phyloP scores from a whole-genome alignment of 2,329 filamentous ascomycete species.

The Cladorrhinum sp. region DNA sequence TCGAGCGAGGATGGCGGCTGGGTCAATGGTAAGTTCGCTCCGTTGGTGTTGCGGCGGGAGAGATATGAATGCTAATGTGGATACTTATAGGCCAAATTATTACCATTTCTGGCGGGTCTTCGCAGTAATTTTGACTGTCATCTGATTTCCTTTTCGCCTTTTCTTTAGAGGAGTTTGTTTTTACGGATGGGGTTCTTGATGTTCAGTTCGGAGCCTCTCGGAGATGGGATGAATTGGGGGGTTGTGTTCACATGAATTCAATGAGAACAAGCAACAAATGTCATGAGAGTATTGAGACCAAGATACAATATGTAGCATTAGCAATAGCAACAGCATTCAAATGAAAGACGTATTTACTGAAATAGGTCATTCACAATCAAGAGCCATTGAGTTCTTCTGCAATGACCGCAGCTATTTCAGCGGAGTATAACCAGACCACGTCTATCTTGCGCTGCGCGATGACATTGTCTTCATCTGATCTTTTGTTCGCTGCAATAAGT shows the following conservation, averaged over 20 bases:
- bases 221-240: too few species aligned
- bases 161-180: background rate
- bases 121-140: constrained; percentile 11
- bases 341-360: too few species aligned
- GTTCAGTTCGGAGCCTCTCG: too few species aligned
- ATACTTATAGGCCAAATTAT: constrained; percentile 14
- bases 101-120: constrained; percentile 22
- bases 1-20: constrained; percentile 59
- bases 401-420: too few species aligned
- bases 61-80: constrained; percentile 1
- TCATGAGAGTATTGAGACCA: background rate
- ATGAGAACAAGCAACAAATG: too few species aligned
- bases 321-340: background rate
- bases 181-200: background rate
- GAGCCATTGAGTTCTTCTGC: too few species aligned
- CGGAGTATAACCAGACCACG: too few species aligned
- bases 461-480: too few species aligned
- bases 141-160: background rate
- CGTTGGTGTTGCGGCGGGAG: background rate
- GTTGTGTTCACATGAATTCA: too few species aligned
- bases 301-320: background rate
- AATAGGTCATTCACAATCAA: too few species aligned
- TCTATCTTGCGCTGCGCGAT: too few species aligned
- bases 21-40: constrained; percentile 55
- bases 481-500: too few species aligned